Evolutionary conservation across 306 rosid genomes (phyloP), one percentile per base, ranked within the genome.

Genomic region (Rosa lucieae): DNA sequence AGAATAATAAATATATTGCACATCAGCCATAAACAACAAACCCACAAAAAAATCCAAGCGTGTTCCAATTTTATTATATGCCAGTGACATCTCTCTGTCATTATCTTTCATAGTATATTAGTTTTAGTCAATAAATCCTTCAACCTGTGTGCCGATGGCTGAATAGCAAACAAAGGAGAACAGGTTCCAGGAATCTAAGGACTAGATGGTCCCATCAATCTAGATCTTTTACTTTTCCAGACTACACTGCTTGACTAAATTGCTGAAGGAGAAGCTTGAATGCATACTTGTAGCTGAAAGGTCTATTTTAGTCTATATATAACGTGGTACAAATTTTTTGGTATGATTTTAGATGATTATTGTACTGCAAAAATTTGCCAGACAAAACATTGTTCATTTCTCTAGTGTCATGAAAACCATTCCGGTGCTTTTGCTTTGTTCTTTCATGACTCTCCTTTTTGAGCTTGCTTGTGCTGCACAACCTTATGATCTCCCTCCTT

Each of bases 401-500:
- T 26, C 29, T 1, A 40, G 72, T 18, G 72, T 3, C 23, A 39
- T 9, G 49, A 39, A 67, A 67, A 40, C 66, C 37, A 23, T 62
- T 29, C 32, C 29, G 13, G 56, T 70, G 3, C 52, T 70, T 49
- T 72, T 29, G 1, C 44, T 29, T 3, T 72, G 61, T 46, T 56
- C 4, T 18, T 47, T 74, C 52, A 52, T 74, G 65, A 35, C 48
- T 18, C 37, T 74, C 51, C 18, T 55, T 56, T 37, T 7, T 21
- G 7, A n/a, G 10, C 13, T 6, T 74, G 77, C 77, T 40, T 39
- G 1, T 55, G 51, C 77, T 14, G 48, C 23, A 23, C 37, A 1
- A 59, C 66, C 66, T 59, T 59, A 59, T 23, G 68, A 62, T 29
- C n/a, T 12, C 20, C 67, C 52, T 52, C 77, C 77, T 17, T 74